Evolutionary conservation across 495 filamentous ascomycete genomes (phyloP).

Genomic region (Pyronema domesticum): DNA sequence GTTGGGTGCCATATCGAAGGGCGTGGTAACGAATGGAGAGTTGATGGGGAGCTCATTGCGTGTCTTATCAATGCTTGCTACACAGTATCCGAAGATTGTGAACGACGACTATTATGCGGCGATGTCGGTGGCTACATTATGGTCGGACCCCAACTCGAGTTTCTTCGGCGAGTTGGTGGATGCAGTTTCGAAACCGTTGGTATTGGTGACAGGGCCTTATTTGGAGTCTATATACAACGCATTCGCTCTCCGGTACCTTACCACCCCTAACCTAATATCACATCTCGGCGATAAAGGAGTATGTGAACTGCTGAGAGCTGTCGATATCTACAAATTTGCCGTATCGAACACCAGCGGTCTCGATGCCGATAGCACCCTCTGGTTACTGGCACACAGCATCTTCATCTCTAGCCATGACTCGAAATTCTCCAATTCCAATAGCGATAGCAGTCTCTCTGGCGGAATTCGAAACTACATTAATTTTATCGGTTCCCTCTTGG

Average conservation of each 20-base stretch:
- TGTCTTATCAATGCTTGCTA: slow-evolving; percentile 8
- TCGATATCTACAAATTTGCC: not conserved
- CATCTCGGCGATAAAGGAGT: slow-evolving; percentile 28
- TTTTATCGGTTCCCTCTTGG: slow-evolving; percentile 48
- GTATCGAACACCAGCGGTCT: not conserved
- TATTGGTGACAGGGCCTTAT: slow-evolving; percentile 29
- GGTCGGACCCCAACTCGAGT: slow-evolving; percentile 11
- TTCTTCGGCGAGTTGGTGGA: slow-evolving; percentile 27
- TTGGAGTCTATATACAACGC: slow-evolving; percentile 34
- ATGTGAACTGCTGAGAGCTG: slow-evolving; percentile 24
- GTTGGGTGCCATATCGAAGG: slow-evolving; percentile 7
- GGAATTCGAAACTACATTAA: slow-evolving; percentile 36
- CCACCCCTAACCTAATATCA: slow-evolving; percentile 30
- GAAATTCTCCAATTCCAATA: slow-evolving; percentile 20
- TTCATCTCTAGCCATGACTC: slow-evolving; percentile 42
- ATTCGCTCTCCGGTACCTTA: slow-evolving; percentile 39
- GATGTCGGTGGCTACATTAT: slow-evolving; percentile 8
- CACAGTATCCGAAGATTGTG: slow-evolving; percentile 22
- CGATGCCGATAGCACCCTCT: slow-evolving; percentile 31
- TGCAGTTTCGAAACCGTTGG: slow-evolving; percentile 33
- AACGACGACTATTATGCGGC: slow-evolving; percentile 19
- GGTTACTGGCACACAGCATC: slow-evolving; percentile 69
- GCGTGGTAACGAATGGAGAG: slow-evolving; percentile 5
- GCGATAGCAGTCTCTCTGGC: not conserved
- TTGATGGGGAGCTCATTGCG: not conserved